Evolutionary conservation across 1,284 basidiomycete genomes (phyloP).

Genomic region (Ceratobasidium sp.): DNA sequence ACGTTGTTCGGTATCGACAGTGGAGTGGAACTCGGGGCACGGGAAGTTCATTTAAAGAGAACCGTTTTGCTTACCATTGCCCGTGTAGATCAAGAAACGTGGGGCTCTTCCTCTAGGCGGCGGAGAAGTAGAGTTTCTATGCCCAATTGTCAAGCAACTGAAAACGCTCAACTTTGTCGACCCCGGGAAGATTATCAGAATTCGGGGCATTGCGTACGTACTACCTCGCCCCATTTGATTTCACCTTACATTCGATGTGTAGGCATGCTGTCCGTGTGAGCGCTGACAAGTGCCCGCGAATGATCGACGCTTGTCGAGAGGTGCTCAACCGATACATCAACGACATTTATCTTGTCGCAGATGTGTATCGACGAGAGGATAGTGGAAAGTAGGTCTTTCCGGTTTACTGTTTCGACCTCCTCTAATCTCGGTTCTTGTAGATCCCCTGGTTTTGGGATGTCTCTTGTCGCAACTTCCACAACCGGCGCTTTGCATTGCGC

Average conservation of each 20-base stretch:
- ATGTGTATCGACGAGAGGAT: slow-evolving; percentile 97
- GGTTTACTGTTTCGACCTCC: slow-evolving; percentile 47
- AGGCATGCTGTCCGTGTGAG: slow-evolving; percentile 94
- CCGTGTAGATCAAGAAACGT: slow-evolving; percentile 82
- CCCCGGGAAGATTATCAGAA: slow-evolving; percentile 88
- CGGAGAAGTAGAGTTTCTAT: slow-evolving; percentile 92
- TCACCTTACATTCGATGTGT: slow-evolving; percentile 26
- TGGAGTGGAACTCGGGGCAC: slow-evolving; percentile 83
- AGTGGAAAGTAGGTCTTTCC: slow-evolving; percentile 62
- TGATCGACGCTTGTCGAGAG: slow-evolving; percentile 92
- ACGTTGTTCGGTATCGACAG: slow-evolving; percentile 89
- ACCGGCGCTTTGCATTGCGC: slow-evolving; percentile 88
- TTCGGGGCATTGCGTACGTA: slow-evolving; percentile 91
- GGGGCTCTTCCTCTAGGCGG: slow-evolving; percentile 92
- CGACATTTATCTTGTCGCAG: slow-evolving; percentile 97
- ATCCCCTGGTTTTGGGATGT: slow-evolving; percentile 95
- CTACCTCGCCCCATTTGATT: slow-evolving; percentile 10
- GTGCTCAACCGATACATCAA: slow-evolving; percentile 96
- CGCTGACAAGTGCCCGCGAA: slow-evolving; percentile 96
- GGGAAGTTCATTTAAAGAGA: too few relatives aligned
- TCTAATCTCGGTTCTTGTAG: slow-evolving; percentile 51
- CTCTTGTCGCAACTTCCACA: slow-evolving; percentile 89
- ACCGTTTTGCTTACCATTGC: slow-evolving; percentile 31
- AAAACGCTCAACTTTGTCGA: slow-evolving; percentile 93
- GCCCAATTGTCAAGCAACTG: slow-evolving; percentile 86